These are phyloP conservation scores for Penicillium silybi DNA, from an alignment of 495 filamentous ascomycete species.

Conservation along the genomic window DNA sequence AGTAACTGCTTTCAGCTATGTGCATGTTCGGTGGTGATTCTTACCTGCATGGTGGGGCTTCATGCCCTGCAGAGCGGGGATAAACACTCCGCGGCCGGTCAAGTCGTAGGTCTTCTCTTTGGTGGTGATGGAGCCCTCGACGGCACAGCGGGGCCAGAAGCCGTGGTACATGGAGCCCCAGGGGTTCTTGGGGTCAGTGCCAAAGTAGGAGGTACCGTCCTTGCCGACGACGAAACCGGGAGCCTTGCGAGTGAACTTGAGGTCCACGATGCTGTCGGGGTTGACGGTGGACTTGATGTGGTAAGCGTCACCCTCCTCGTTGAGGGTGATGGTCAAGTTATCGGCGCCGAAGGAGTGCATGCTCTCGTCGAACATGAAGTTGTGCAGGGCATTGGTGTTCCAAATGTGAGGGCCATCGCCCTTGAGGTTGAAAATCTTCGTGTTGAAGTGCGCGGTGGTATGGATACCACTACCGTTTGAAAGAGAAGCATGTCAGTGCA, in stretches of 20 bases:
- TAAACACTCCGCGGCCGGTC: constrained; percentile 71
- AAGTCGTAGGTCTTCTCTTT: constrained; percentile 79
- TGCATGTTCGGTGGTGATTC: neutral
- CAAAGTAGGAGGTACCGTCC: constrained; percentile 79
- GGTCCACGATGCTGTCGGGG: constrained; percentile 70
- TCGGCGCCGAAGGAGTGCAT: constrained; percentile 80
- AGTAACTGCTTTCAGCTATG: neutral
- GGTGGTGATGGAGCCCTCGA: constrained; percentile 80
- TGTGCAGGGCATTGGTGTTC: constrained; percentile 70
- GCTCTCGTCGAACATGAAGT: constrained; percentile 79
- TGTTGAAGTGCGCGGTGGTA: constrained; percentile 86
- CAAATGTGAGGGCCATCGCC: constrained; percentile 66
- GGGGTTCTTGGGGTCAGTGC: constrained; percentile 75
- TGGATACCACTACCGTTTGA: constrained; percentile 67
- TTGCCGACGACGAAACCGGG: constrained; percentile 86
- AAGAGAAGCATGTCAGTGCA: neutral
- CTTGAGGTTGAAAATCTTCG: constrained; percentile 80
- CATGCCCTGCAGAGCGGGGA: constrained; percentile 91
- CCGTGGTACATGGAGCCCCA: constrained; percentile 90
- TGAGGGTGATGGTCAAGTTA: constrained; percentile 74
- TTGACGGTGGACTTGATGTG: constrained; percentile 82
- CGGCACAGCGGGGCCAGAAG: constrained; percentile 85
- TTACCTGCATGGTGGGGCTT: constrained; percentile 93
- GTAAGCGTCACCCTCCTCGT: constrained; percentile 76
- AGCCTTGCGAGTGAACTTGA: constrained; percentile 68